These are phyloP conservation scores for Fraxinus xanthoxyloides DNA, from an alignment of 305 asterid genomes.

Conservation along the genomic window DNA sequence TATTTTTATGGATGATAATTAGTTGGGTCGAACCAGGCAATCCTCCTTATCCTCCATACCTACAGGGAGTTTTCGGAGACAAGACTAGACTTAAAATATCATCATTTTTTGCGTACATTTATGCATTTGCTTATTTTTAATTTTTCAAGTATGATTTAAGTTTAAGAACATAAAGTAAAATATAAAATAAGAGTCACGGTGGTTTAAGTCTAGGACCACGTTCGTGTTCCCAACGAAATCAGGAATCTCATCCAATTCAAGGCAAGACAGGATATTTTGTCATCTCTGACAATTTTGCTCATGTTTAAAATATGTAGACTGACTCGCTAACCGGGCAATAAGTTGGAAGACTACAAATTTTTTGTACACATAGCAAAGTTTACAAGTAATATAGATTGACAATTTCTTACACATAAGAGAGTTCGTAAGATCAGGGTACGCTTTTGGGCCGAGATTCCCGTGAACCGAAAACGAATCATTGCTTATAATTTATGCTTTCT, in stretches of 20 bases:
- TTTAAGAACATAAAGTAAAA: neutral
- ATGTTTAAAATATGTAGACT: neutral
- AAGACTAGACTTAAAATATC: neutral
- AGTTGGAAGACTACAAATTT: neutral
- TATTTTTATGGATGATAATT: neutral
- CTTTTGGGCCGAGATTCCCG: neutral
- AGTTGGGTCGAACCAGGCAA: neutral
- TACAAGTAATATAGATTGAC: too few species aligned
- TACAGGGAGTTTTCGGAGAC: neutral
- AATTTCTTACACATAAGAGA: neutral
- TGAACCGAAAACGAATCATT: neutral
- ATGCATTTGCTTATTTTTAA: neutral
- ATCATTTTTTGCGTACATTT: neutral
- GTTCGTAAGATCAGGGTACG: neutral
- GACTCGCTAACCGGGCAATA: neutral
- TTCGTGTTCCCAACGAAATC: neutral
- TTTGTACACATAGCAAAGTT: too few species aligned
- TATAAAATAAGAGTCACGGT: neutral
- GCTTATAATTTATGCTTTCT: neutral
- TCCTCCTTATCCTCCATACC: neutral
- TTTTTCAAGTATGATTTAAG: neutral
- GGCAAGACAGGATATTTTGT: neutral
- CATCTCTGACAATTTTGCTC: neutral
- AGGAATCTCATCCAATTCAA: neutral
- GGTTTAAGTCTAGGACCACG: neutral